These are phyloP conservation scores for Gymnopilus junonius DNA, from an alignment of 768 basidiomycete species.

Conservation along the genomic window DNA sequence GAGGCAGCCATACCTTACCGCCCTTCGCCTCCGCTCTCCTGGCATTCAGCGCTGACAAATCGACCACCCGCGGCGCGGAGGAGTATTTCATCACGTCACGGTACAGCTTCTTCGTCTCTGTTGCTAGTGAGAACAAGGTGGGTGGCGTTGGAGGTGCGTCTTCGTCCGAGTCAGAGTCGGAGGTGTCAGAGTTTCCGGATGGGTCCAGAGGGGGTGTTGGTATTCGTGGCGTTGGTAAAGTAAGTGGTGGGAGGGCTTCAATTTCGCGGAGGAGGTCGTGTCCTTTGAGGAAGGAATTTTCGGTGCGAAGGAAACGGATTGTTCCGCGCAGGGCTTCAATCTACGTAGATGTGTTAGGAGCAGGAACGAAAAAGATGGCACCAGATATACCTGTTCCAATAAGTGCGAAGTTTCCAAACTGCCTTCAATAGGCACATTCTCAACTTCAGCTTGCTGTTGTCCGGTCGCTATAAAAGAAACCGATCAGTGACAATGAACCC, in stretches of 20 bases:
- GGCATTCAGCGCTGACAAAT: conserved; percentile 67
- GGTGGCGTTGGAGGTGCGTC: conserved; percentile 44
- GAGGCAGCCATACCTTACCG: conserved; percentile 75
- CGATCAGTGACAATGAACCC: background rate
- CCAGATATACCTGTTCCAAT: conserved; percentile 72
- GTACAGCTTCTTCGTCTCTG: conserved; percentile 85
- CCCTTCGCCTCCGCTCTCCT: conserved; percentile 53
- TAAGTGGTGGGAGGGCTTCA: conserved; percentile 70
- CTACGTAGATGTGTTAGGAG: conserved; percentile 25
- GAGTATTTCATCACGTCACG: conserved; percentile 90
- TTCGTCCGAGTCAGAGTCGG: conserved; percentile 40
- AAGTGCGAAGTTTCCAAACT: conserved; percentile 88
- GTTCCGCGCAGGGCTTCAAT: conserved; percentile 91
- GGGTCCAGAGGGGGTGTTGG: conserved; percentile 73
- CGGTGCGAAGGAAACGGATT: conserved; percentile 89
- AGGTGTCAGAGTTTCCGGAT: conserved; percentile 68
- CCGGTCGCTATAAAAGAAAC: conserved; percentile 40
- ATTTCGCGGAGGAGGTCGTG: conserved; percentile 89
- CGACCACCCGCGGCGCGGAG: conserved; percentile 82
- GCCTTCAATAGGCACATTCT: conserved; percentile 72
- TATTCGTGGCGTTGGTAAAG: conserved; percentile 47
- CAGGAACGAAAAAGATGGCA: background rate
- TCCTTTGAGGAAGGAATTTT: conserved; percentile 93
- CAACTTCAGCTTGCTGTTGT: conserved; percentile 56
- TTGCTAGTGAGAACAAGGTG: conserved; percentile 69